Base-by-base conservation (phyloP, 108 stramenopile genomes). In the Licmophora abbreviata region DNA sequence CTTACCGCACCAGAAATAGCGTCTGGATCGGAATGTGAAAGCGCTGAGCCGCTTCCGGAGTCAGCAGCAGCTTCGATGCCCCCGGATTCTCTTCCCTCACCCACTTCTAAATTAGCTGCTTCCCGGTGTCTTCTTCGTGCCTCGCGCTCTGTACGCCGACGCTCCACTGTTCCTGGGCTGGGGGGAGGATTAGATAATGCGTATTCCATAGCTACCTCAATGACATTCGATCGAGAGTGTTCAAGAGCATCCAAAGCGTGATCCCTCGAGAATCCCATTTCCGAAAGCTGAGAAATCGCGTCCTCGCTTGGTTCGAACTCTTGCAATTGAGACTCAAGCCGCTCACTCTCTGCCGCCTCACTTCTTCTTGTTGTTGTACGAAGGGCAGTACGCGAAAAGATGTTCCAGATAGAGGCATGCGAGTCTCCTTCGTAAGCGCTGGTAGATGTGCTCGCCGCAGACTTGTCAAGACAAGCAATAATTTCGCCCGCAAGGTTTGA, bases 151-250 rank as follows among this genome's bases (percentile, higher is more conserved):
- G 26, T 43, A 51, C 51, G 54, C 50, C 77, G 53, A 5, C 65
- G 51, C 21, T 54, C 65, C 6, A 63, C 55, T 8, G 59, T 52
- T 10, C 24, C 48, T 9, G 61, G 58, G 46, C 61, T 61, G 9
- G 88, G 69, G 5, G 82, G 63, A 31, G 85, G 78, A 59, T 92
- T 68, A 5, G 82, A 42, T 2, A 96, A 51, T 15, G 88, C 81
- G 61, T 92, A 94, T 58, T 96, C 93, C 89, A 94, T 91, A 0
- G 84, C 92, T 24, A 93, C 57, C 53, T 96, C 92, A 11, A 90
- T 48, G 24, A 72, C 51, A 50, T 93, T 93, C 10, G 79, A 69
- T 46, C 82, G 54, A 11, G 69, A 72, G 29, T 56, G 61, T 26
- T 85, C 74, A 26, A 95, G 58, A 8, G 83, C 85, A 56, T 79